A percentile compares a stretch with the other conserved stretches of the same genome.
Evolutionary conservation across 108 stramenopile species (phyloP).

Genomic region (Nitzschia palea): DNA sequence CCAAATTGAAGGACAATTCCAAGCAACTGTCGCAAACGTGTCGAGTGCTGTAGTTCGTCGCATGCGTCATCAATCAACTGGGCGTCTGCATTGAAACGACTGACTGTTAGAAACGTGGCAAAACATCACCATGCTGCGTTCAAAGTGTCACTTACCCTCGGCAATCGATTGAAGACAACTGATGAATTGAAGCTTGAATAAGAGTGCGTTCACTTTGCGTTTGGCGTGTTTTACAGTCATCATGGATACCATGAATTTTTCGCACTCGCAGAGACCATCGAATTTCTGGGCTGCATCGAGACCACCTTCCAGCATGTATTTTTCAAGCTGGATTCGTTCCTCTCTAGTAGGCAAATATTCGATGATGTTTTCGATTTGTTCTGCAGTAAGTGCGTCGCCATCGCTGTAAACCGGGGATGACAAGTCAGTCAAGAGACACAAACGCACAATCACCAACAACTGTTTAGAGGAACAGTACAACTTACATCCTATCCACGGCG

Average conservation of each 20-base stretch:
- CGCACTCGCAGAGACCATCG: constrained; percentile 81
- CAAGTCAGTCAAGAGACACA: neutral
- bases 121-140: neutral
- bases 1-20: constrained; percentile 91
- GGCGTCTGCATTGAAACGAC: constrained; percentile 32
- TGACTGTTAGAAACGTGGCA: neutral
- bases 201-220: constrained; percentile 74
- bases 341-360: constrained; percentile 86
- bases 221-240: constrained; percentile 90
- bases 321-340: constrained; percentile 69
- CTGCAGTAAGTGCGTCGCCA: constrained; percentile 65
- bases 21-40: constrained; percentile 81
- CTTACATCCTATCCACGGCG: constrained; percentile 67
- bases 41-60: constrained; percentile 78
- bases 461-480: neutral
- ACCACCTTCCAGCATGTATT: constrained; percentile 74
- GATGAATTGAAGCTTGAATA: constrained; percentile 88
- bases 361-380: constrained; percentile 83
- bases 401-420: constrained; percentile 24
- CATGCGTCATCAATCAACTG: constrained; percentile 76
- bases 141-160: constrained; percentile 38
- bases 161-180: constrained; percentile 70
- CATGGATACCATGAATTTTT: constrained; percentile 91
- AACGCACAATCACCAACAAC: neutral
- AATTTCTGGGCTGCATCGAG: constrained; percentile 72